Conservation (phyloP, 2,329 filamentous ascomycete genomes). For the Huntiella savannae region DNA sequence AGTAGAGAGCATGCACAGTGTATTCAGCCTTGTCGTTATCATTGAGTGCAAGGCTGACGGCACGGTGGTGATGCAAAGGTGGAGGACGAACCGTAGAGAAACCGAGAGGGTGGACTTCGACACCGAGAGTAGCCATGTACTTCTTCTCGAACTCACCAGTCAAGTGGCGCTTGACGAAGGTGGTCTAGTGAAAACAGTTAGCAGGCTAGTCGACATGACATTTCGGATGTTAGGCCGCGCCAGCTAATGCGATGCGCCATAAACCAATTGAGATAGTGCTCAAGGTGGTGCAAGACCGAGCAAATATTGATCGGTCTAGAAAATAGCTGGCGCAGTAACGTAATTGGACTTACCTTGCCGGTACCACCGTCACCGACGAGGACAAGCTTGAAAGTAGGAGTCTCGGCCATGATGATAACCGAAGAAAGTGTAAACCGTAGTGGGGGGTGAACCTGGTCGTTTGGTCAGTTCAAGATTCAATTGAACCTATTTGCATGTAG, state of each 20-base stretch:
- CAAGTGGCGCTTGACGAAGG: conserved; percentile 99
- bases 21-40: background rate
- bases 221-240: conserved; percentile 4
- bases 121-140: conserved; percentile 98
- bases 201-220: background rate
- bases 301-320: background rate
- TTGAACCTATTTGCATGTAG: too few relatives aligned
- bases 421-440: conserved; percentile 23
- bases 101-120: conserved; percentile 94
- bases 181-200: conserved; percentile 45
- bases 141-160: conserved; percentile 99
- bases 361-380: conserved; percentile 98
- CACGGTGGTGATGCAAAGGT: conserved; percentile 10
- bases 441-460: conserved; percentile 15
- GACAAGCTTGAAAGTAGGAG: conserved; percentile 94
- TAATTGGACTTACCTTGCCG: conserved; percentile 54
- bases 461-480: too few relatives aligned
- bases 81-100: conserved; percentile 76
- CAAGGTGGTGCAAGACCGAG: background rate
- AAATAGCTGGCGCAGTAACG: background rate
- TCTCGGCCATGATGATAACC: conserved; percentile 14
- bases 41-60: background rate
- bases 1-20: background rate
- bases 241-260: conserved; percentile 3
- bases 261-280: background rate